Percentiles rank a stretch among this genome's conserved stretches.
These are phyloP conservation scores for Flaveria robusta DNA, from an alignment of 129 eudicot genomes.

Conservation along the genomic window DNA sequence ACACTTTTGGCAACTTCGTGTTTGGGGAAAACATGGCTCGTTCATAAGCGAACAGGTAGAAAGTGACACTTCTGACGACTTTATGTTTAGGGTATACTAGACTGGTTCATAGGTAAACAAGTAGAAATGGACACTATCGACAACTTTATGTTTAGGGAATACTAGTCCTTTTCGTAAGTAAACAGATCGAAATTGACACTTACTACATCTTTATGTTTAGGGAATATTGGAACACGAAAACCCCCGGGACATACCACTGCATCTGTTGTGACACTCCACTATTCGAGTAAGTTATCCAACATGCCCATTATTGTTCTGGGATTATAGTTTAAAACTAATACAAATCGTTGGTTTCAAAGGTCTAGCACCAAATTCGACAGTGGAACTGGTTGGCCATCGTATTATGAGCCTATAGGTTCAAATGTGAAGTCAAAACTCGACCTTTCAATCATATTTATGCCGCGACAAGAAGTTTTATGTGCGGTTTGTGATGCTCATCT, in stretches of 20 bases:
- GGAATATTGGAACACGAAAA: constrained; percentile 92
- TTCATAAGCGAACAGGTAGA: too few species aligned
- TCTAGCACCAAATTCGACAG: constrained; percentile 91
- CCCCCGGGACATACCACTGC: constrained; percentile 84
- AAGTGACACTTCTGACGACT: too few species aligned
- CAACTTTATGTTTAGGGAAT: too few species aligned
- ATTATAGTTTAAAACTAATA: neutral
- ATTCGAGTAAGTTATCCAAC: constrained; percentile 60
- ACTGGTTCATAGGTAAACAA: too few species aligned
- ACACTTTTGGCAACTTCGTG: too few species aligned
- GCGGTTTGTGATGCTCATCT: constrained; percentile 93
- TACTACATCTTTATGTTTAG: constrained; percentile 34
- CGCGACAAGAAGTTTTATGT: constrained; percentile 88
- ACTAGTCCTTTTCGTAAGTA: too few species aligned
- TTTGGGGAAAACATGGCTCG: too few species aligned
- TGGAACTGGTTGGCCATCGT: constrained; percentile 99
- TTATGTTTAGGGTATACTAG: too few species aligned
- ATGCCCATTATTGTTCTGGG: neutral
- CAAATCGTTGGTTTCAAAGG: constrained; percentile 37
- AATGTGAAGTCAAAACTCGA: constrained; percentile 92
- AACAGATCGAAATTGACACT: neutral
- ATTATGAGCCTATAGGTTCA: constrained; percentile 69
- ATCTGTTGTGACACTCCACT: constrained; percentile 93
- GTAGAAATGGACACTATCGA: too few species aligned
- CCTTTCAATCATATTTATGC: constrained; percentile 88